Evolutionary conservation across 2,329 filamentous ascomycete genomes (phyloP).

Genomic region (Calonectria fujianensis): DNA sequence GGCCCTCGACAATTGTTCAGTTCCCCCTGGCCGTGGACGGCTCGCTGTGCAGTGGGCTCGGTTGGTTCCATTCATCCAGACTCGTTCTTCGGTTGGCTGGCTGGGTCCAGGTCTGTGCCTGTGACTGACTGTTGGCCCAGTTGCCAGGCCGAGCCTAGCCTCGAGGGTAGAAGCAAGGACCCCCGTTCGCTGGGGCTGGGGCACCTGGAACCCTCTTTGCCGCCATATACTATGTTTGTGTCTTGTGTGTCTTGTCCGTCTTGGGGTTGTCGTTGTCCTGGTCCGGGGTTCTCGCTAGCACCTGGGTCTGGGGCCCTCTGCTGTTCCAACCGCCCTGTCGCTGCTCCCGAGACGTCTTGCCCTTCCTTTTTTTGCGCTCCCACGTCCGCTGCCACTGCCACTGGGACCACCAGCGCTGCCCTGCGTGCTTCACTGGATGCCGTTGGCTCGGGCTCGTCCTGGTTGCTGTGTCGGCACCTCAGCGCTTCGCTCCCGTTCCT

Average conservation of each 20-base stretch:
- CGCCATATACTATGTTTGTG: slow-evolving; percentile 30
- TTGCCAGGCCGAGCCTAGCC: slow-evolving; percentile 33
- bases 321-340: slow-evolving; percentile 40
- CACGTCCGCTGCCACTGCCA: slow-evolving; percentile 13
- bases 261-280: slow-evolving; percentile 12
- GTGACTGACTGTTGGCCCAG: slow-evolving; percentile 35
- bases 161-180: slow-evolving; percentile 28
- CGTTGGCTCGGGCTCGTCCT: slow-evolving; percentile 44
- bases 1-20: slow-evolving; percentile 30
- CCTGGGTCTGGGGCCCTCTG: slow-evolving; percentile 34
- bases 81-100: slow-evolving; percentile 26
- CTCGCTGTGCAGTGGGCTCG: slow-evolving; percentile 20
- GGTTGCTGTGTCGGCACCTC: slow-evolving; percentile 50
- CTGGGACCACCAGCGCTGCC: slow-evolving; percentile 36
- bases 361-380: slow-evolving; percentile 12
- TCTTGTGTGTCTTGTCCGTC: slow-evolving; percentile 31
- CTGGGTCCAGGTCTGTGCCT: slow-evolving; percentile 21
- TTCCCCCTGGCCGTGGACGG: slow-evolving; percentile 23
- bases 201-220: slow-evolving; percentile 36
- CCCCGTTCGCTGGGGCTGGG: slow-evolving; percentile 42
- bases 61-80: slow-evolving; percentile 31
- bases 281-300: slow-evolving; percentile 32
- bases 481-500: slow-evolving; percentile 29
- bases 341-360: slow-evolving; percentile 29
- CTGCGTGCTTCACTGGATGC: slow-evolving; percentile 35